Percentiles rank a stretch among this genome's conserved stretches.
These are phyloP conservation scores for Tephrocybe sp. DNA, from an alignment of 768 basidiomycete species.

Conservation along the genomic window DNA sequence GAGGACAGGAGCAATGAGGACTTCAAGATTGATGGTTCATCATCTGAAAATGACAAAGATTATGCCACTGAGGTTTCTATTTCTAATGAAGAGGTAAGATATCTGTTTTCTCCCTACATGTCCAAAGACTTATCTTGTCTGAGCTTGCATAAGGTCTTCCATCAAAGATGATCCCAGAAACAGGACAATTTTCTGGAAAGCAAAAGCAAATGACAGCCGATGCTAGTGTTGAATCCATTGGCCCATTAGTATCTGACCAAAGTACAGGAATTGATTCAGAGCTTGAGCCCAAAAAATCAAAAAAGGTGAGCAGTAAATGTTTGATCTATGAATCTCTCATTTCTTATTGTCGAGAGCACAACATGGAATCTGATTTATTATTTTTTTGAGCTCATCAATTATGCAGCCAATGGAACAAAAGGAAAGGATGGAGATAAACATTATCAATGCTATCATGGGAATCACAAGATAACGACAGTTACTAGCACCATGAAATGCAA, in stretches of 20 bases:
- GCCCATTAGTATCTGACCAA: no score
- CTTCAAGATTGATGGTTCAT: not conserved
- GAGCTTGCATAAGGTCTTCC: no score
- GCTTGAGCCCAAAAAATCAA: no score
- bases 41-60: not conserved
- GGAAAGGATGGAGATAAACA: conserved; percentile 2
- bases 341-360: not conserved
- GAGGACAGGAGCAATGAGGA: not conserved
- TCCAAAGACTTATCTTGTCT: no score
- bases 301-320: no score
- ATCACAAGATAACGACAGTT: not conserved
- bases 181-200: no score
- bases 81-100: not conserved
- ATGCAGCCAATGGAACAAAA: not conserved
- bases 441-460: conserved; percentile 5
- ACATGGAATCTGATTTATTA: not conserved
- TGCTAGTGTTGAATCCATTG: no score
- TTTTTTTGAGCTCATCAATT: not conserved
- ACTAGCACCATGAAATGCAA: conserved; percentile 7
- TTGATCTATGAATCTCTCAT: not conserved
- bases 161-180: no score
- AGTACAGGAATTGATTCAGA: no score
- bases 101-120: not conserved
- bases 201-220: no score
- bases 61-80: not conserved